Base-by-base conservation (phyloP, 768 basidiomycete genomes). In the Auriscalpium microsporum region DNA sequence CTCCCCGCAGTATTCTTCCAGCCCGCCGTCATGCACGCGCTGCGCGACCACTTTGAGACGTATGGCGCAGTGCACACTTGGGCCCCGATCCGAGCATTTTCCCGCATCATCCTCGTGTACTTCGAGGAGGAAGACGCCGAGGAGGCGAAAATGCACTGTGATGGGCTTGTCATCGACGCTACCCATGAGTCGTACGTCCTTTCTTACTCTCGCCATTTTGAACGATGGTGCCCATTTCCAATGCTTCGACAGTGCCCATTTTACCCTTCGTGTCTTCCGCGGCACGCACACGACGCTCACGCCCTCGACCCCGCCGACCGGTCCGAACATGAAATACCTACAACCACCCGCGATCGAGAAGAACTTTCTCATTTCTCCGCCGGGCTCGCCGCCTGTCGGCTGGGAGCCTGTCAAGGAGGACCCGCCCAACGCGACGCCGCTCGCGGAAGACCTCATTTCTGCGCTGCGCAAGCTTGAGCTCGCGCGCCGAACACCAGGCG, bases 321-420 rank as follows among this genome's bases (percentile, higher is more conserved):
- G 62, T 9, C 56, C 60, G 34, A 63, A 64, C 55, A 21, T n/a
- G 16, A 73, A 77, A 62, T 82, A 84, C 63, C 79, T 94, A 37
- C 80, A 77, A 44, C 92, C 94, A 0, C 95, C 95, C 0, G 71
- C 78, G 0, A 62, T 84, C 40, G 88, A 94, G 63, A 92, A 92
- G 71, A 98, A 98, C 72, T 98, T 97, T 72, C 78, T 99, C 48
- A 94, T 99, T 59, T 98, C 96, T 0, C 96, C 96, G 0, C 96
- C 96, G 4, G 96, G 96, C 5, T 96, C 94, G 0, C 96, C 96
- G 0, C 96, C 96, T 0, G 84, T 94, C 1, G 96, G 94, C 3
- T 99, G 96, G 96, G 93, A 96, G 65, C 92, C 80, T 21, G 80
- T 94, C 55, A 75, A 75, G 50, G 95, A 98, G 69, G 93, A 94